phyloP scores from a whole-genome alignment of 352 stramenopile species.

The Aphanomyces astaci region DNA sequence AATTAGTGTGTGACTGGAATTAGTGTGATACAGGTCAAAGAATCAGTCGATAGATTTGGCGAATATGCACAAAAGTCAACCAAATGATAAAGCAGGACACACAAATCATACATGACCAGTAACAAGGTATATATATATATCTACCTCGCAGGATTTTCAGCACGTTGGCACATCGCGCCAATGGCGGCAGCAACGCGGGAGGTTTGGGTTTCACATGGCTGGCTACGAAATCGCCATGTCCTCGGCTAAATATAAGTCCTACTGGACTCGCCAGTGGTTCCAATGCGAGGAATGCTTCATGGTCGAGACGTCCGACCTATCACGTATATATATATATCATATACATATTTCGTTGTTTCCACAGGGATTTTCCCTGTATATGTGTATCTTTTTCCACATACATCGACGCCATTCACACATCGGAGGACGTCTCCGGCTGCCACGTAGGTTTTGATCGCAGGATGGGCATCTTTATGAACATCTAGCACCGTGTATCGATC shows the following conservation, averaged over 20 bases:
- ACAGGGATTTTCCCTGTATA: constrained; percentile 20
- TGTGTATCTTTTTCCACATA: constrained; percentile 35
- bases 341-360: no score
- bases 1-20: no score
- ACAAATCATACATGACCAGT: no score
- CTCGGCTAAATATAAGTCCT: not conserved
- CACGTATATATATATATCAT: not conserved
- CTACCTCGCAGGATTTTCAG: constrained; percentile 52
- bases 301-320: not conserved
- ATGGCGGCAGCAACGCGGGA: constrained; percentile 33
- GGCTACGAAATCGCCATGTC: not conserved
- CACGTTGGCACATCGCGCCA: constrained; percentile 59
- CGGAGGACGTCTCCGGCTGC: constrained; percentile 38
- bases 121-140: no score
- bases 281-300: not conserved
- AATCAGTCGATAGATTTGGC: no score
- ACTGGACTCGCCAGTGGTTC: not conserved
- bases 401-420: constrained; percentile 45
- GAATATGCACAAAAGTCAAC: no score
- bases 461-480: constrained; percentile 20
- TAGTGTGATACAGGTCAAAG: no score
- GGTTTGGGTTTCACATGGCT: constrained; percentile 29
- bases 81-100: no score
- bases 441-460: constrained; percentile 20
- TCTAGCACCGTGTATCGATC: constrained; percentile 34